phyloP scores from a whole-genome alignment of 164 flowering plant genomes.

The Aristolochia californica region DNA sequence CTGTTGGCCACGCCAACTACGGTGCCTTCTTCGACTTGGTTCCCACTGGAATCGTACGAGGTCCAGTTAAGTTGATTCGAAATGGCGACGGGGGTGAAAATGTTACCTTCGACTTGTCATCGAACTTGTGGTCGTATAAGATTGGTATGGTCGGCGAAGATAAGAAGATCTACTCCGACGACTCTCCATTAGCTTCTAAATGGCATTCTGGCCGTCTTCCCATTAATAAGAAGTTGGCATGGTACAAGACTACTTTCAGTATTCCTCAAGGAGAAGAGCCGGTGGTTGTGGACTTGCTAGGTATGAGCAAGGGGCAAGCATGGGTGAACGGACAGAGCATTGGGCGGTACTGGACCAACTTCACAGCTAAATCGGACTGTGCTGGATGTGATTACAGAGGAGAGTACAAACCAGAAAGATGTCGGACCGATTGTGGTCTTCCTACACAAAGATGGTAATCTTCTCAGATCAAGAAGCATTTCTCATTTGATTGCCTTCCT shows the following conservation, averaged over 20 bases:
- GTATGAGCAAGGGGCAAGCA: slow-evolving; percentile 66
- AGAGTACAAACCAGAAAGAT: slow-evolving; percentile 26
- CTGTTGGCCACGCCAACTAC: slow-evolving; percentile 51
- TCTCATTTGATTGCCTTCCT: background rate
- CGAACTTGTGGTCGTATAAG: slow-evolving; percentile 38
- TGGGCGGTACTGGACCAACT: slow-evolving; percentile 62
- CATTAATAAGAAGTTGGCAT: slow-evolving; percentile 25
- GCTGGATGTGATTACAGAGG: slow-evolving; percentile 64
- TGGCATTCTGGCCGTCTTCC: slow-evolving; percentile 32
- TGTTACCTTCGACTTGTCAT: slow-evolving; percentile 37
- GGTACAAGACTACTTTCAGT: slow-evolving; percentile 70
- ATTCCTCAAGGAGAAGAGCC: slow-evolving; percentile 59
- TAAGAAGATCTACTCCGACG: slow-evolving; percentile 9
- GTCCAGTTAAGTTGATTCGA: slow-evolving; percentile 43
- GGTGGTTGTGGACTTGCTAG: slow-evolving; percentile 52
- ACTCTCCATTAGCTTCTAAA: slow-evolving; percentile 2
- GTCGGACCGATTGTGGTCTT: slow-evolving; percentile 37
- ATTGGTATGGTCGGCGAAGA: slow-evolving; percentile 37
- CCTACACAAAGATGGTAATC: slow-evolving; percentile 66
- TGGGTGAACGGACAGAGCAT: slow-evolving; percentile 72
- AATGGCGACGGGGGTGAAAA: slow-evolving; percentile 7
- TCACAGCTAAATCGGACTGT: slow-evolving; percentile 27
- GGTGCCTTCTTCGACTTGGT: slow-evolving; percentile 35
- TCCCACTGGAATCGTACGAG: slow-evolving; percentile 28
- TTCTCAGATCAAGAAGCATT: background rate